Evolutionary conservation across 345 rosid species (phyloP), one percentile per base, ranked within the genome.

Genomic region (Citrus trifoliata): DNA sequence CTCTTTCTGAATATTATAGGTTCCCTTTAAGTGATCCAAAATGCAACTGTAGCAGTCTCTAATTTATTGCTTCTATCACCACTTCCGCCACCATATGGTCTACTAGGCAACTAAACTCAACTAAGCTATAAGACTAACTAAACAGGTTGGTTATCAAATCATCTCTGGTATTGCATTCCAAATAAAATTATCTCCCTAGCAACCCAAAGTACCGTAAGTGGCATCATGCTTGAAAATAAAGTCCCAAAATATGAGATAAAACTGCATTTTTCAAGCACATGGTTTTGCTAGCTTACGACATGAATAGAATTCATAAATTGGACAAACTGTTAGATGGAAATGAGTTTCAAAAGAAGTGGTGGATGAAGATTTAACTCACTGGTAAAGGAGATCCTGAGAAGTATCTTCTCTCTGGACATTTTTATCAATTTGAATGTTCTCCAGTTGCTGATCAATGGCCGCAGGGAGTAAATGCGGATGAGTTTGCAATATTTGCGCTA

Each of bases 381-480:
- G 89, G 86, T 88, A 91, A 77, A 95, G 95, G 73, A 83, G 79
- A 82, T 95, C 93, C 67, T 84, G 86, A 69, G 85, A 42, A 59
- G 81, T 74, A 24, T 83, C 89, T 27, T 87, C 74, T 80, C 74
- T 85, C 72, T 75, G 85, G 27, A 84, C 70, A 63, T 92, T 91
- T 76, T 87, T 85, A 53, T 90, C 96, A 25, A 80, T 79, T 42
- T 88, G 92, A 81, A 95, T 88, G 76, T 90, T 92, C 83, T 89
- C 93, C 72, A 95, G 95, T 83, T 95, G 99, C 79, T 93, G 93
- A 83, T 93, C 99, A 80, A 93, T 84, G 2, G 98, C 93, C 2
- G 90, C 83, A 14, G 90, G 93, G 63, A 93, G 85, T n/a, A 95
- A 80, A 88, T 95, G 96, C 21, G 97, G 95, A 90, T 92, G 99